Evolutionary conservation across 2,329 filamentous ascomycete species (phyloP).

Genomic region (Botrytis elliptica): DNA sequence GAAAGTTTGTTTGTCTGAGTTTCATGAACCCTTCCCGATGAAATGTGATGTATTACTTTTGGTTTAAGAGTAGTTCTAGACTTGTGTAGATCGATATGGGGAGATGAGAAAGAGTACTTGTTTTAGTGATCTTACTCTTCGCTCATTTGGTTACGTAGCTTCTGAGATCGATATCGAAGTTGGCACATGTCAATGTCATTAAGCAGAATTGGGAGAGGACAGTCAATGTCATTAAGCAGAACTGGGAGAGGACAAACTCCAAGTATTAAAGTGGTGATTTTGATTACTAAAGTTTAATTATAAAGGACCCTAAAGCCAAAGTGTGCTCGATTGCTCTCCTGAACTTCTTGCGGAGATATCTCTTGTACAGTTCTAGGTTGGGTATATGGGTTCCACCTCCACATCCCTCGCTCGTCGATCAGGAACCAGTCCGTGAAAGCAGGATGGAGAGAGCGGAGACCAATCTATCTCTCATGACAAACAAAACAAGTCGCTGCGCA

Average conservation of each 20-base stretch:
- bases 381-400: slow-evolving; percentile 15
- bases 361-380: slow-evolving; percentile 18
- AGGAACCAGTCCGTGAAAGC: slow-evolving; percentile 10
- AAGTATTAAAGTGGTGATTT: slow-evolving; percentile 12
- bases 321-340: background rate
- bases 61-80: background rate
- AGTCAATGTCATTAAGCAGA: too few relatives aligned
- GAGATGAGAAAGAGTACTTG: background rate
- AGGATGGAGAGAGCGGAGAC: background rate
- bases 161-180: background rate
- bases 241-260: background rate
- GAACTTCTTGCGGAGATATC: slow-evolving; percentile 9
- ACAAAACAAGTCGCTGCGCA: slow-evolving; percentile 20
- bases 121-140: background rate
- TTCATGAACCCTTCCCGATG: background rate
- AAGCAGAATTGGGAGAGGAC: background rate
- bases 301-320: background rate
- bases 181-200: background rate
- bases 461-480: background rate
- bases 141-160: background rate
- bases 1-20: slow-evolving; percentile 17
- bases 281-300: background rate
- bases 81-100: background rate
- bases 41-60: slow-evolving; percentile 18
- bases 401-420: slow-evolving; percentile 10